A percentile compares a stretch with the other conserved stretches of the same genome.
Conservation (phyloP, 495 filamentous ascomycete genomes). For the Recurvomyces mirabilis region DNA sequence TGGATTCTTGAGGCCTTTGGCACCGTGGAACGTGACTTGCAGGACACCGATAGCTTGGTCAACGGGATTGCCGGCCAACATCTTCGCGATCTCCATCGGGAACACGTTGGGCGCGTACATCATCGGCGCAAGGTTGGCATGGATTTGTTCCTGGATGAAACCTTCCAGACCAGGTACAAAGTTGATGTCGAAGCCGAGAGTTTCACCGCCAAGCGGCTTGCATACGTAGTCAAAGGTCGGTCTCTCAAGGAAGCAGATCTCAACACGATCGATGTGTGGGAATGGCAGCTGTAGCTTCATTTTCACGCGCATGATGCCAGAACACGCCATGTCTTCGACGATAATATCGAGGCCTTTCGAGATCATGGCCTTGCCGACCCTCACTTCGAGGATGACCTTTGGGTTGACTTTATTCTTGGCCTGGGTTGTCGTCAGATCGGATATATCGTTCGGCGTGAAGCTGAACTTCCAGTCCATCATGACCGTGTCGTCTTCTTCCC, state of each 20-base stretch:
- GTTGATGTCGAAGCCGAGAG: slow-evolving; percentile 94
- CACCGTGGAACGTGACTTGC: slow-evolving; percentile 81
- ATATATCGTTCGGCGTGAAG: slow-evolving; percentile 89
- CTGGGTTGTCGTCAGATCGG: slow-evolving; percentile 82
- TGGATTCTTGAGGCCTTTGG: slow-evolving; percentile 82
- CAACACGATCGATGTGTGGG: slow-evolving; percentile 84
- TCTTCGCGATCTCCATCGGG: slow-evolving; percentile 96
- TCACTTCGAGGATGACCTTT: slow-evolving; percentile 86
- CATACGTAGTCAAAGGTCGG: slow-evolving; percentile 88
- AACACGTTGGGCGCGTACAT: slow-evolving; percentile 97
- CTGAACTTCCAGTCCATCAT: slow-evolving; percentile 99
- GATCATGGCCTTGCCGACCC: slow-evolving; percentile 85
- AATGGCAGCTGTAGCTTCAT: slow-evolving; percentile 93
- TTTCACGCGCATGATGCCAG: slow-evolving; percentile 89
- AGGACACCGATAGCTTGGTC: slow-evolving; percentile 94
- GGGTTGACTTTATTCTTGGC: slow-evolving; percentile 92
- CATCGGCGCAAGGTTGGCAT: slow-evolving; percentile 83
- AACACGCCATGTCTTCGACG: slow-evolving; percentile 93
- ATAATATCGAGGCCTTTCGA: slow-evolving; percentile 96
- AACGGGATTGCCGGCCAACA: slow-evolving; percentile 88
- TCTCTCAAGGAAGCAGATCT: slow-evolving; percentile 71
- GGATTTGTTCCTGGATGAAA: slow-evolving; percentile 94
- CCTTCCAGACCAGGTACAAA: slow-evolving; percentile 88
- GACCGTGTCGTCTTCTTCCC: slow-evolving; percentile 85
- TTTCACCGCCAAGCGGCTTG: slow-evolving; percentile 93